phyloP scores from a whole-genome alignment of 495 filamentous ascomycete species.

The Umbilicaria muhlenbergii region DNA sequence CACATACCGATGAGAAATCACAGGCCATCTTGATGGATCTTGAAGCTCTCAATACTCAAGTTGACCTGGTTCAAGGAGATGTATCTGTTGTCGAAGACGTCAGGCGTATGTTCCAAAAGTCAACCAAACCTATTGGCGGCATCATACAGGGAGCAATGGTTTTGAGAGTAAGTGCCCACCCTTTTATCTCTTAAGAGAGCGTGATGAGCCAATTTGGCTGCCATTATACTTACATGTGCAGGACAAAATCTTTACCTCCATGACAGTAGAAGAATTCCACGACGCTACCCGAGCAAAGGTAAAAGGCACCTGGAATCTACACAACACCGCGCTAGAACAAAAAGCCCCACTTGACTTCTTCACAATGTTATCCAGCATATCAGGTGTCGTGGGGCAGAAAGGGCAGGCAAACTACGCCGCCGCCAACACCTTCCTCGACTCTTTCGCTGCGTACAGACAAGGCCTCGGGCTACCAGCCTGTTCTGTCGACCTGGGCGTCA shows the following conservation, averaged over 20 bases:
- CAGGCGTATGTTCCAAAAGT: too few species aligned
- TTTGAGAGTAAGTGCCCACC: too few species aligned
- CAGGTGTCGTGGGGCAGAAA: slow-evolving; percentile 19
- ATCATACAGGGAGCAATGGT: too few species aligned
- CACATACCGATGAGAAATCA: not conserved
- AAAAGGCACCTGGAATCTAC: slow-evolving; percentile 22
- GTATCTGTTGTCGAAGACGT: too few species aligned
- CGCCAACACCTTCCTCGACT: slow-evolving; percentile 28
- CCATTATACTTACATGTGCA: too few species aligned
- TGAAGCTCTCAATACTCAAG: slow-evolving; percentile 1
- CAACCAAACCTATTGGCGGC: too few species aligned
- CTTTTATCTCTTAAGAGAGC: too few species aligned
- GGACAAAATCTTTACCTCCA: slow-evolving; percentile 17
- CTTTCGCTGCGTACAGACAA: slow-evolving; percentile 27
- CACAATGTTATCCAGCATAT: slow-evolving; percentile 23
- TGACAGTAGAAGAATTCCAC: slow-evolving; percentile 14
- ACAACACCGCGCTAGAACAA: slow-evolving; percentile 16
- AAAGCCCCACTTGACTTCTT: slow-evolving; percentile 24
- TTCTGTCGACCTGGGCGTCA: slow-evolving; percentile 18
- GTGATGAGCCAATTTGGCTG: too few species aligned
- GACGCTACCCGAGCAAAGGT: slow-evolving; percentile 23
- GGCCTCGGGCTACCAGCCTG: slow-evolving; percentile 9
- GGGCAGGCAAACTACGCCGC: slow-evolving; percentile 32
- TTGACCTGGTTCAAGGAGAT: slow-evolving; percentile 6
- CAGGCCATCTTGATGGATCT: not conserved